Evolutionary conservation across 768 basidiomycete species (phyloP).

Genomic region (Strobilomyces dryophilus): DNA sequence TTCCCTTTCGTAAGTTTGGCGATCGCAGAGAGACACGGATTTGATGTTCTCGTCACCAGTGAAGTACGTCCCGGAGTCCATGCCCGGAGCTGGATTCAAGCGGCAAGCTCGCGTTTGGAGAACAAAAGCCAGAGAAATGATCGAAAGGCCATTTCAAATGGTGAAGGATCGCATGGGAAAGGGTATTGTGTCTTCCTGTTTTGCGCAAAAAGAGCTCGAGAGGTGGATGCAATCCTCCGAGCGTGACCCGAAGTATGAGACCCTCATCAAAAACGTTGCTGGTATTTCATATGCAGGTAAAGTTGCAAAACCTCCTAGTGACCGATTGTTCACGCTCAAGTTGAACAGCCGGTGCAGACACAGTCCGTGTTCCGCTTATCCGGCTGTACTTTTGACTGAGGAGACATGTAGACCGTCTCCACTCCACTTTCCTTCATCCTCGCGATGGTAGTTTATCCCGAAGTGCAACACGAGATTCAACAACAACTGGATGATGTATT

Average conservation of each 20-base stretch:
- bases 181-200: slow-evolving; percentile 36
- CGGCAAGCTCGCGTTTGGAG: slow-evolving; percentile 43
- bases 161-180: slow-evolving; percentile 43
- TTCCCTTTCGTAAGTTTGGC: slow-evolving; percentile 27
- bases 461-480: slow-evolving; percentile 46
- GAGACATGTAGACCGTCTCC: slow-evolving; percentile 41
- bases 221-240: slow-evolving; percentile 25
- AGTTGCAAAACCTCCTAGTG: not conserved
- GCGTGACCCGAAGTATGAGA: slow-evolving; percentile 35
- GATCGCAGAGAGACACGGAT: not conserved
- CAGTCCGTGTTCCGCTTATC: slow-evolving; percentile 19
- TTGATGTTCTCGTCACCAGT: slow-evolving; percentile 20
- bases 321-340: slow-evolving; percentile 2
- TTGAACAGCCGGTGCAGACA: slow-evolving; percentile 23
- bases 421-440: slow-evolving; percentile 47
- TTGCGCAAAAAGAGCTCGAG: slow-evolving; percentile 40
- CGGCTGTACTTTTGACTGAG: slow-evolving; percentile 19
- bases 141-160: slow-evolving; percentile 37
- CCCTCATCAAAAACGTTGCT: slow-evolving; percentile 47
- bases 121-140: slow-evolving; percentile 26
- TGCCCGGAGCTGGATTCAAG: slow-evolving; percentile 49
- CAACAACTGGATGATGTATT: slow-evolving; percentile 48
- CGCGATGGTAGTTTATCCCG: slow-evolving; percentile 51
- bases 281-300: slow-evolving; percentile 47
- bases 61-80: slow-evolving; percentile 45